These are phyloP conservation scores for Termitomyces sp. DNA, from an alignment of 768 basidiomycete genomes.

Conservation along the genomic window DNA sequence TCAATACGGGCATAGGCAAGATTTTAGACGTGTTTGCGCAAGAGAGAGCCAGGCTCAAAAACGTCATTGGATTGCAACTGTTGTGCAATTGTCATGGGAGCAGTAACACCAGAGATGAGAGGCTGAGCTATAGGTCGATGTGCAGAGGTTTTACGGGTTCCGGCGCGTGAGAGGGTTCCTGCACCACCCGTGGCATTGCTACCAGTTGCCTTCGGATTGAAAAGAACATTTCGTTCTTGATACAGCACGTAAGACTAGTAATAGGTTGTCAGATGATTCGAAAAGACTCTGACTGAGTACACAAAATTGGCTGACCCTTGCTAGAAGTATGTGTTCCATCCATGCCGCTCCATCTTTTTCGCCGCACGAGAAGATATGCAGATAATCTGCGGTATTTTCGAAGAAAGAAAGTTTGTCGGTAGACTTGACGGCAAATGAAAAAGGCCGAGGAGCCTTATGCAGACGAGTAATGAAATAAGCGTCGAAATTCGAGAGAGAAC, in stretches of 20 bases:
- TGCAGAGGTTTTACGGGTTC: slow-evolving; percentile 34
- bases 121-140: slow-evolving; percentile 19
- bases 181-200: slow-evolving; percentile 23
- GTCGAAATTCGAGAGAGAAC: slow-evolving; percentile 87
- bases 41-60: slow-evolving; percentile 76
- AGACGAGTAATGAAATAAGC: slow-evolving; percentile 75
- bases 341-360: slow-evolving; percentile 71
- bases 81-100: slow-evolving; percentile 30
- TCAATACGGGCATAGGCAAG: not conserved
- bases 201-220: slow-evolving; percentile 35
- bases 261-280: slow-evolving; percentile 1
- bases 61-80: slow-evolving; percentile 32
- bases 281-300: slow-evolving; percentile 5
- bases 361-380: slow-evolving; percentile 81
- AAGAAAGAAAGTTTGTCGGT: slow-evolving; percentile 84
- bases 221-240: slow-evolving; percentile 73
- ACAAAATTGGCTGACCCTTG: slow-evolving; percentile 64
- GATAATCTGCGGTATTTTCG: slow-evolving; percentile 83
- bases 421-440: slow-evolving; percentile 84
- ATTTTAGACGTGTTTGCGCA: slow-evolving; percentile 44
- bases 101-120: slow-evolving; percentile 31
- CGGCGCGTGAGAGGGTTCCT: slow-evolving; percentile 31
- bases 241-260: slow-evolving; percentile 76
- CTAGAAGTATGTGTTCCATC: slow-evolving; percentile 78
- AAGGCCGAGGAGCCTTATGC: slow-evolving; percentile 81